phyloP scores from a whole-genome alignment of 768 basidiomycete species.

The Termitomyces sp. region DNA sequence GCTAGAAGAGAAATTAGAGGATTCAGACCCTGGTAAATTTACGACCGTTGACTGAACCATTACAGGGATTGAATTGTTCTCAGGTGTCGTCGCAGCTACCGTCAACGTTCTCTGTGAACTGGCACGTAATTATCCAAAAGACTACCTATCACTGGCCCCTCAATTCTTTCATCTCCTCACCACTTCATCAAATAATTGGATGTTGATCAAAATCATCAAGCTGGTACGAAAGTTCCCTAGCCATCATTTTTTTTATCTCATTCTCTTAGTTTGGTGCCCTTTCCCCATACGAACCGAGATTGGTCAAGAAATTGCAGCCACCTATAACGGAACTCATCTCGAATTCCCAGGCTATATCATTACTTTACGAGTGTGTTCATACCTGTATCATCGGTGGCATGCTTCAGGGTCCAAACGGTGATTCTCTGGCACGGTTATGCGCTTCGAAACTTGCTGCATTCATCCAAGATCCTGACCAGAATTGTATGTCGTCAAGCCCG shows the following conservation, averaged over 20 bases:
- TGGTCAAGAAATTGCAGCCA: conserved; percentile 91
- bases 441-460: conserved; percentile 93
- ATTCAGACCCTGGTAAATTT: conserved; percentile 63
- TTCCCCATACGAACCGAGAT: conserved; percentile 87
- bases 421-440: conserved; percentile 80
- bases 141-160: conserved; percentile 86
- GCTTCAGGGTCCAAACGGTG: conserved; percentile 77
- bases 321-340: conserved; percentile 96
- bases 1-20: conserved; percentile 78
- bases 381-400: conserved; percentile 98
- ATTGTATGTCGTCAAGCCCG: conserved; percentile 59
- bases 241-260: neutral
- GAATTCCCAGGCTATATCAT: conserved; percentile 91
- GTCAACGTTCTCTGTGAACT: conserved; percentile 95
- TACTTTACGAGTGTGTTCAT: conserved; percentile 97
- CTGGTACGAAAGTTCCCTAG: conserved; percentile 48
- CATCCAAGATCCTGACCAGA: conserved; percentile 91
- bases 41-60: neutral
- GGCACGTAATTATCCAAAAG: conserved; percentile 72
- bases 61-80: neutral
- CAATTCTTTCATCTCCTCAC: conserved; percentile 91
- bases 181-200: conserved; percentile 97
- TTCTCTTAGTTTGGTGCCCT: conserved; percentile 81
- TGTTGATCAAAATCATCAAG: conserved; percentile 99
- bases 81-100: conserved; percentile 91